Evolutionary conservation across 148 eudicot genomes (phyloP).

Genomic region (Fagopyrum tataricum): DNA sequence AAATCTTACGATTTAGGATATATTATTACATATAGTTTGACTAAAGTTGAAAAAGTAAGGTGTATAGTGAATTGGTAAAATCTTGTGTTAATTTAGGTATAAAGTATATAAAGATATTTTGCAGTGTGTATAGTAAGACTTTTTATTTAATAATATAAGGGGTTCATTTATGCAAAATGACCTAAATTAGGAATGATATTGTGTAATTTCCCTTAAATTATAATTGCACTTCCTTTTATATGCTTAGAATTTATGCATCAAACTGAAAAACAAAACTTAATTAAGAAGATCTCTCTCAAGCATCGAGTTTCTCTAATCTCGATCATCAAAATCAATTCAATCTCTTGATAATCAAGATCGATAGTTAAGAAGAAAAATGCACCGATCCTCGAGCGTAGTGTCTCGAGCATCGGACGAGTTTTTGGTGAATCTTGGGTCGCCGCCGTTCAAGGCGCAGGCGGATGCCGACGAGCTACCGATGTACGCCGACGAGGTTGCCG

Average conservation of each 20-base stretch:
- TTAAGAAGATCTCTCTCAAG: neutral
- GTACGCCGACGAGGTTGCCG: neutral
- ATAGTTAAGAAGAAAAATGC: conserved; percentile 12
- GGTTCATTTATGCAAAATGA: neutral
- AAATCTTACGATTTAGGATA: too few species aligned
- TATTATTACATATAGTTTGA: too few species aligned
- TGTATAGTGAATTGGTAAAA: too few species aligned
- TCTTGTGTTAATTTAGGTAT: too few species aligned
- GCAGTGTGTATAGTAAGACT: too few species aligned
- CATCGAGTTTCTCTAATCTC: neutral
- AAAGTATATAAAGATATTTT: too few species aligned
- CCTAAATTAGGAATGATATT: neutral
- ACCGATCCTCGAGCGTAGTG: conserved; percentile 29
- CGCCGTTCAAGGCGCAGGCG: neutral
- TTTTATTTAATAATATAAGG: too few species aligned
- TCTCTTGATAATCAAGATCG: neutral
- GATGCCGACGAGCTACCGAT: neutral
- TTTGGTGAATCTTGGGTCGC: conserved; percentile 17
- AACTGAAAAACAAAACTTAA: neutral
- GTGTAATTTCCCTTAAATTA: neutral
- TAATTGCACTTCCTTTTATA: neutral
- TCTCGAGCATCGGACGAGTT: conserved; percentile 32
- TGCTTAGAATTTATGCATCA: neutral
- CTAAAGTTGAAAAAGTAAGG: too few species aligned
- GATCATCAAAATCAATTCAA: neutral